These are phyloP conservation scores for Cutaneotrichosporon daszewskae DNA, from an alignment of 1,284 basidiomycete genomes.

Conservation along the genomic window DNA sequence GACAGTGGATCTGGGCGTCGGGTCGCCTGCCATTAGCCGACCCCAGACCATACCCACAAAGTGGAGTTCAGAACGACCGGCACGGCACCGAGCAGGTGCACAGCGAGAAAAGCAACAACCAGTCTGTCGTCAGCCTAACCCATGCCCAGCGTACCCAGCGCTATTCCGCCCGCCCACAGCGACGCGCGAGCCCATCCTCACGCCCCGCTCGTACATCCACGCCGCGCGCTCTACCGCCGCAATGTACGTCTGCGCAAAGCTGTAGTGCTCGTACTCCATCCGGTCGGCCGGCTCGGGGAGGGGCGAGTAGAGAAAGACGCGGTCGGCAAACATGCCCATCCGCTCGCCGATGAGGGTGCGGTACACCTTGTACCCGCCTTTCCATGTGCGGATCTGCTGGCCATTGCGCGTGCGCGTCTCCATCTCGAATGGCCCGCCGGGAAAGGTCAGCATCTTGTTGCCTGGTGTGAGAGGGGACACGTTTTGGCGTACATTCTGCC, in stretches of 20 bases:
- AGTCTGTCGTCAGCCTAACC: too few species aligned
- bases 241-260: slow-evolving; percentile 19
- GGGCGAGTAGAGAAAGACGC: slow-evolving; percentile 2
- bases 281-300: slow-evolving; percentile 2
- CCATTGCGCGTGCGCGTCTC: too few species aligned
- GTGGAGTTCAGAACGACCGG: slow-evolving; percentile 37
- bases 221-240: slow-evolving; percentile 20
- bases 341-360: too few species aligned
- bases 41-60: slow-evolving; percentile 29
- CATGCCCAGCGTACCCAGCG: too few species aligned
- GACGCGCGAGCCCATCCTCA: slow-evolving; percentile 26
- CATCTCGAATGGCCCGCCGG: too few species aligned
- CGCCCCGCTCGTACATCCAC: slow-evolving; percentile 26
- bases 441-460: too few species aligned
- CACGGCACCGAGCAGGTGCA: slow-evolving; percentile 35
- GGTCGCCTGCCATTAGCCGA: neutral
- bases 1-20: slow-evolving; percentile 28
- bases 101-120: slow-evolving; percentile 24
- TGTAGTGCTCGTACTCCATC: slow-evolving; percentile 6
- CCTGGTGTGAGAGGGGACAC: too few species aligned
- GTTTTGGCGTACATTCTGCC: too few species aligned
- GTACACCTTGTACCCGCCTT: too few species aligned
- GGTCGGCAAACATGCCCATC: neutral
- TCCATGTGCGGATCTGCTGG: too few species aligned
- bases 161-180: slow-evolving; percentile 34